These are phyloP conservation scores for Rhizopogon salebrosus DNA, from an alignment of 768 basidiomycete species.

Conservation along the genomic window DNA sequence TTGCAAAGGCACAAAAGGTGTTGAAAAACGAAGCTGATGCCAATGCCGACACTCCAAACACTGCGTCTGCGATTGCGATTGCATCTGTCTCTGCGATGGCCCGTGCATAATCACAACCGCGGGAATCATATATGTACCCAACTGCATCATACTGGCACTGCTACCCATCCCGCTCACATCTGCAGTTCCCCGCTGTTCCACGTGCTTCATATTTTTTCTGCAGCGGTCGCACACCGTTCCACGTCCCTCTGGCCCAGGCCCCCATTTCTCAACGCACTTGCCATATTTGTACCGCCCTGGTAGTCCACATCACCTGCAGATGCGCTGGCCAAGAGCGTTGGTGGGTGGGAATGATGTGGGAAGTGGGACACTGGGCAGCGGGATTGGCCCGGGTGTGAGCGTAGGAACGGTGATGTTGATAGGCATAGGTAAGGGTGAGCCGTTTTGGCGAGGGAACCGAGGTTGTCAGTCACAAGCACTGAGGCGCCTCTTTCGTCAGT, in stretches of 20 bases:
- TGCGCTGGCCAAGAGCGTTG: slow-evolving; percentile 59
- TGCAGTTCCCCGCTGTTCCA: slow-evolving; percentile 64
- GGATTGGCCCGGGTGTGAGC: neutral
- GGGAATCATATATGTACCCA: slow-evolving; percentile 30
- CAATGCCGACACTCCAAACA: slow-evolving; percentile 15
- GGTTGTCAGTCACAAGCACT: slow-evolving; percentile 25
- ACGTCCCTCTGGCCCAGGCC: slow-evolving; percentile 77
- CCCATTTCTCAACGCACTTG: slow-evolving; percentile 84
- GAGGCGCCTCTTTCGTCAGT: slow-evolving; percentile 27
- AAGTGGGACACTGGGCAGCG: neutral
- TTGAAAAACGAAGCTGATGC: neutral
- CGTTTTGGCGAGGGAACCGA: slow-evolving; percentile 18
- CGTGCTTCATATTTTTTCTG: slow-evolving; percentile 83
- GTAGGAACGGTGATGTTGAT: neutral
- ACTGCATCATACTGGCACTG: slow-evolving; percentile 9
- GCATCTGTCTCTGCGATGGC: slow-evolving; percentile 13
- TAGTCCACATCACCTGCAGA: slow-evolving; percentile 64
- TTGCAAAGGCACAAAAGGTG: neutral
- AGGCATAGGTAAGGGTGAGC: neutral
- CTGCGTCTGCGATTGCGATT: slow-evolving; percentile 19
- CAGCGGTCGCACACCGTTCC: slow-evolving; percentile 85
- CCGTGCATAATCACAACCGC: slow-evolving; percentile 20
- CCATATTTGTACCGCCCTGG: slow-evolving; percentile 70
- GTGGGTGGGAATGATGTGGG: slow-evolving; percentile 4
- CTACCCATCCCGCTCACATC: slow-evolving; percentile 9